phyloP scores from a whole-genome alignment of 1,139 yeast genomes.

The Candida sp. region DNA sequence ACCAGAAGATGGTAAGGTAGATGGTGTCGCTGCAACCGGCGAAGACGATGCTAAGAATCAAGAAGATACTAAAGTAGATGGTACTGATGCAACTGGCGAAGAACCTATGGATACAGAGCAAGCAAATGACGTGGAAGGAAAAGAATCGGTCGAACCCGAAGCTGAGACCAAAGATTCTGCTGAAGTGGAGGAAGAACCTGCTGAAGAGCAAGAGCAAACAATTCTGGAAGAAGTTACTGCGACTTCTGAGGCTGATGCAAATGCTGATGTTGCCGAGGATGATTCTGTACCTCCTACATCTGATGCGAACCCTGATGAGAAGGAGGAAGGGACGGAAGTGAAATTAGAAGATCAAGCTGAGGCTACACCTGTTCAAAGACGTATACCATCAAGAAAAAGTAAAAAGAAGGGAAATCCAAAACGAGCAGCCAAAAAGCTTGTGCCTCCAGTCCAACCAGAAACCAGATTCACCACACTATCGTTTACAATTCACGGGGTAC shows the following conservation, averaged over 20 bases:
- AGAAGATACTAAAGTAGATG: conserved; percentile 6
- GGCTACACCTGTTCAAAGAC: conserved; percentile 13
- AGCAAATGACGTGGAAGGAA: conserved; percentile 6
- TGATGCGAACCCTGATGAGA: conserved; percentile 9
- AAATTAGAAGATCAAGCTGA: conserved; percentile 3
- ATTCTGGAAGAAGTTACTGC: conserved; percentile 3
- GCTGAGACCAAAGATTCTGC: not conserved
- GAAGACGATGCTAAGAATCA: conserved; percentile 8
- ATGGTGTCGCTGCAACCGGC: conserved; percentile 6
- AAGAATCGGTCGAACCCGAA: conserved; percentile 1
- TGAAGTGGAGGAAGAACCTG: conserved; percentile 6
- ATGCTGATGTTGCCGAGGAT: conserved; percentile 11
- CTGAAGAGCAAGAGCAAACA: conserved; percentile 8
- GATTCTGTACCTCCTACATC: not conserved
- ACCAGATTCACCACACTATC: conserved; percentile 60
- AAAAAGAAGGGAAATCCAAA: conserved; percentile 17
- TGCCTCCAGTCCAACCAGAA: conserved; percentile 38
- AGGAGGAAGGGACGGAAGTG: conserved; percentile 5
- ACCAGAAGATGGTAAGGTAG: conserved; percentile 11
- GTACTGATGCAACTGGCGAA: conserved; percentile 7
- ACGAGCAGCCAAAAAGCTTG: conserved; percentile 20
- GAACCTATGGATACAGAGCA: conserved; percentile 8
- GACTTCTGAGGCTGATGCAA: not conserved
- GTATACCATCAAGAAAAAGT: conserved; percentile 18
- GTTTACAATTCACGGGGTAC: conserved; percentile 59